Percentiles rank a stretch among this genome's conserved stretches.
Conservation (phyloP, 257 asterid species). For the Perilla frutescens region DNA sequence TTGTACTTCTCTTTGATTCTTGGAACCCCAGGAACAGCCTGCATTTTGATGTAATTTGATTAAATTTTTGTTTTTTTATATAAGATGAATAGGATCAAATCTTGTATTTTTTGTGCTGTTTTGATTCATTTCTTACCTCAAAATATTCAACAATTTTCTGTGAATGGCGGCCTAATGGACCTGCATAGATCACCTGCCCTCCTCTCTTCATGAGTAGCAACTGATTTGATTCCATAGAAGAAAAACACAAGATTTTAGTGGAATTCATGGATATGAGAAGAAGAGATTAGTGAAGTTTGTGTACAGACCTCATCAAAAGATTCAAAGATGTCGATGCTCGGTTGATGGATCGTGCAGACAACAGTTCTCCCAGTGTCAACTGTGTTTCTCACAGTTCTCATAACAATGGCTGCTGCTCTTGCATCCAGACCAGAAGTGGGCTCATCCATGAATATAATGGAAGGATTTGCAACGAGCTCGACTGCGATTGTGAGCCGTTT, state of each 20-base stretch:
- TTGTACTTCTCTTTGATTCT: constrained; percentile 75
- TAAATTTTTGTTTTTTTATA: not conserved
- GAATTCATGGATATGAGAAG: not conserved
- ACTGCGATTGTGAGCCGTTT: constrained; percentile 75
- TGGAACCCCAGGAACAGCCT: constrained; percentile 71
- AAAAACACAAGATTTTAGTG: not conserved
- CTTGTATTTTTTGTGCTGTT: not conserved
- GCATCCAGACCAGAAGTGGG: constrained; percentile 82
- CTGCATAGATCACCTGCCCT: constrained; percentile 75
- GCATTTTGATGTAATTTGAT: constrained; percentile 11
- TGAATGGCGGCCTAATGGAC: constrained; percentile 67
- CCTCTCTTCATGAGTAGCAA: constrained; percentile 76
- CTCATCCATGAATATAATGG: constrained; percentile 80
- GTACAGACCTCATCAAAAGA: constrained; percentile 64
- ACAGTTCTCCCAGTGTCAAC: constrained; percentile 78
- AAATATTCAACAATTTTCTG: constrained; percentile 61
- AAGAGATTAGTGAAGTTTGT: not conserved
- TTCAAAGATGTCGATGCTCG: constrained; percentile 77
- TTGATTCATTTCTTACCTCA: constrained; percentile 48
- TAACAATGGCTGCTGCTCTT: constrained; percentile 75
- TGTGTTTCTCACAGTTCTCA: constrained; percentile 80
- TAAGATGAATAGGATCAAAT: not conserved
- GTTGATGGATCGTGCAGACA: constrained; percentile 82
- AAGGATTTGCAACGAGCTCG: constrained; percentile 78
- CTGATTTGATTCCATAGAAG: constrained; percentile 42